Conservation (phyloP, 2,329 filamentous ascomycete genomes). For the Zarea fungicola region DNA sequence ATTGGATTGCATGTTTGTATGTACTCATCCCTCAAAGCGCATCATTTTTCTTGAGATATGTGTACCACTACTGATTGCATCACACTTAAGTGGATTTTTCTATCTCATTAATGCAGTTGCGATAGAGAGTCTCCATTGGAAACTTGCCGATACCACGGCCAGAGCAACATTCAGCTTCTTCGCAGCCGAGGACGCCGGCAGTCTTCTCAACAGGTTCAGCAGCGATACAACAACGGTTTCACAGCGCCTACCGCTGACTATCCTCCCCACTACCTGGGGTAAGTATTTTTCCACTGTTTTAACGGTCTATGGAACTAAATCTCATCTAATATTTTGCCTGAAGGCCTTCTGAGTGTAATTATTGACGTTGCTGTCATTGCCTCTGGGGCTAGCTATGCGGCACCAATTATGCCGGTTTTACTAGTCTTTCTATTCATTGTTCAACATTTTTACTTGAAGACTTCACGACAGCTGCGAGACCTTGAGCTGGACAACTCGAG, state of each 20-base stretch:
- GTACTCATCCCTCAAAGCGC: too few relatives aligned
- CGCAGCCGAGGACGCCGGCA: slow-evolving; percentile 18
- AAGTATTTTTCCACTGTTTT: too few relatives aligned
- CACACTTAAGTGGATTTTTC: neutral
- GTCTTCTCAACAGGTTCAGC: slow-evolving; percentile 20
- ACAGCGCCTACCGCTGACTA: slow-evolving; percentile 17
- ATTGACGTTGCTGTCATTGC: slow-evolving; percentile 19
- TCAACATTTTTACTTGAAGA: slow-evolving; percentile 29
- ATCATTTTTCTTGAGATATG: too few relatives aligned
- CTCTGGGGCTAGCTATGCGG: slow-evolving; percentile 24
- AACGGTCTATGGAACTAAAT: neutral
- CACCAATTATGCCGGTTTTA: slow-evolving; percentile 23
- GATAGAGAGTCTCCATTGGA: neutral
- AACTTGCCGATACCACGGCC: neutral
- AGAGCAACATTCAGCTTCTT: neutral
- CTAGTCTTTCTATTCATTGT: slow-evolving; percentile 22
- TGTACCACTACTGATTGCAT: too few relatives aligned
- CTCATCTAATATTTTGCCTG: too few relatives aligned
- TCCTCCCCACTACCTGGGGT: slow-evolving; percentile 7
- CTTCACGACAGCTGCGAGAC: slow-evolving; percentile 30
- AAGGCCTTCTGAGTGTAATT: neutral
- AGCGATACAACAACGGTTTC: slow-evolving; percentile 23
- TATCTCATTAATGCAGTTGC: neutral
- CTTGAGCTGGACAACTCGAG: slow-evolving; percentile 31
- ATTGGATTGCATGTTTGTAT: neutral